Base-by-base conservation (phyloP, 805 yeast species). In the Candida sakaeoensis region DNA sequence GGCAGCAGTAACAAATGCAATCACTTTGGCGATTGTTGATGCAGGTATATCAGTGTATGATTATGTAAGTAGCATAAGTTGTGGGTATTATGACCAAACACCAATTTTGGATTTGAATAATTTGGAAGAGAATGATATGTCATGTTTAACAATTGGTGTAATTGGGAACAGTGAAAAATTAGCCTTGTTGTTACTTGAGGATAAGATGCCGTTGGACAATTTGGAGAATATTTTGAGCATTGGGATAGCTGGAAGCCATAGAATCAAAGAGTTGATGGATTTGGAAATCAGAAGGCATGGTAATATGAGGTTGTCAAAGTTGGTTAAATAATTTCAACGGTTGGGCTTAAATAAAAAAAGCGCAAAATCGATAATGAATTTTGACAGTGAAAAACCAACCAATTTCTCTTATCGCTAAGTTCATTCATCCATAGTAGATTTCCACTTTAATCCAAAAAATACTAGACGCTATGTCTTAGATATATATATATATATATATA, bases 31-130 rank as follows among this genome's bases (percentile, higher is more conserved):
- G 0, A 69, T 93, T 32, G 79, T 93, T 24, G 98, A 93, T 62
- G 97, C 98, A 2, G 98, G 98, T 36, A 82, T 93, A 33, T 84
- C 96, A 4, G 82, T 93, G 83, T 85, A 83, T 55, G 98, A 93
- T 57, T 90, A 87, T 56, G 83, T 91, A 12, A 77, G 88, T 40
- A 80, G 95, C 1, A 75, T 87, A 12, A 74, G 83, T 21, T 85
- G 89, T 4, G 97, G 97, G 0, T 61, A 86, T 15, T 81, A 79
- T 52, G 95, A 87, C 50, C 80, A 77, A 32, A 63, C 70, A 5
- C 89, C 96, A 10, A 65, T 93, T 42, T 67, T 93, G 35, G 99
- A 91, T 57, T 74, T 90, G 43, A 88, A 86, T 57, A 70, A 80
- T 8, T 57, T 85, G 45, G 99, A 93, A 60, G 96, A 88, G 56